Evolutionary conservation across 164 flowering plant genomes (phyloP).

Genomic region (Nymphaea thermarum): DNA sequence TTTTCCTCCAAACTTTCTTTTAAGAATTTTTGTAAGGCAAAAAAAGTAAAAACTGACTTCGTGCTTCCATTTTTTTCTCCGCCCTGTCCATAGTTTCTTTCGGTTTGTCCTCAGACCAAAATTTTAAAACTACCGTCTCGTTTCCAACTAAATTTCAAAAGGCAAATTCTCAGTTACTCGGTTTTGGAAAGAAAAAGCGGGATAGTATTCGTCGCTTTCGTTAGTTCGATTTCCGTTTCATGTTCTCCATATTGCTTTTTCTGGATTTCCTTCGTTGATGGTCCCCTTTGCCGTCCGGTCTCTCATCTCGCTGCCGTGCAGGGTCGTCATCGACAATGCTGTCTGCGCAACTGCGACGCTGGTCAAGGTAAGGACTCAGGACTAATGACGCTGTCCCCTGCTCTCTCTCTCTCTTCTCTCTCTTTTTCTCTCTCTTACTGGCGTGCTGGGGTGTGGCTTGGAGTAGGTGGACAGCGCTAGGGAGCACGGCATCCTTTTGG

Average conservation of each 20-base stretch:
- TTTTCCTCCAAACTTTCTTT: neutral
- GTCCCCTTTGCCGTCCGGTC: neutral
- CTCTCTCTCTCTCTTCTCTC: neutral
- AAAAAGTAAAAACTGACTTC: too few species aligned
- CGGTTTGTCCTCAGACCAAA: too few species aligned
- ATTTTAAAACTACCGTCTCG: too few species aligned
- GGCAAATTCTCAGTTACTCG: too few species aligned
- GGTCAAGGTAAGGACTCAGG: conserved; percentile 51
- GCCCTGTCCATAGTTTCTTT: too few species aligned
- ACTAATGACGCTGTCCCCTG: neutral
- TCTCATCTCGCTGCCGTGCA: conserved; percentile 20
- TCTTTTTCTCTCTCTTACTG: neutral
- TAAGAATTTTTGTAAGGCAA: neutral
- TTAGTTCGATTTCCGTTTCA: too few species aligned
- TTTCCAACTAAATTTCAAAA: too few species aligned
- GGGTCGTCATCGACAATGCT: conserved; percentile 89
- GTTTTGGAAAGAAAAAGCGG: too few species aligned
- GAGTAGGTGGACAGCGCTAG: conserved; percentile 24
- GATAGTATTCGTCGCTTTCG: too few species aligned
- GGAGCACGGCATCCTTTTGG: conserved; percentile 52
- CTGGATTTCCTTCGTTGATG: neutral
- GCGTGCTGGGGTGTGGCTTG: neutral
- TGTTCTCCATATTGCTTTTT: neutral
- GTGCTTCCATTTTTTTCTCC: too few species aligned
- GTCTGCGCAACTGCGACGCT: conserved; percentile 62